These are phyloP conservation scores for Mycogone perniciosa DNA, from an alignment of 2,329 filamentous ascomycete species.

Conservation along the genomic window DNA sequence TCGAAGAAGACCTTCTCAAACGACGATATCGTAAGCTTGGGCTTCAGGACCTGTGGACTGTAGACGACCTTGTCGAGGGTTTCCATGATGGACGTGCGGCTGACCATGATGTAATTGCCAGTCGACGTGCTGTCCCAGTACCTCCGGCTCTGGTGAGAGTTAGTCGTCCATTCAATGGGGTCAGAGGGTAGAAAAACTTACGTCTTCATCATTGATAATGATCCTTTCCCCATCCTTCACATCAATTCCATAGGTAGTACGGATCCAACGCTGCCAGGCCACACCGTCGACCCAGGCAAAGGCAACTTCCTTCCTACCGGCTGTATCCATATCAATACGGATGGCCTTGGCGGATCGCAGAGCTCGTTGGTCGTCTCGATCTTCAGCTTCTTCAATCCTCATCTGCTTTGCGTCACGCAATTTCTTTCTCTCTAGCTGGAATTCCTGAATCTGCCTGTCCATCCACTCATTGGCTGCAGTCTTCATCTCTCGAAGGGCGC, in stretches of 20 bases:
- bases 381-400: slow-evolving; percentile 91
- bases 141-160: slow-evolving; percentile 61
- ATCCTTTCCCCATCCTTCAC: slow-evolving; percentile 83
- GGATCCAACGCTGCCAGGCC: slow-evolving; percentile 97
- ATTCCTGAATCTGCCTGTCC: slow-evolving; percentile 87
- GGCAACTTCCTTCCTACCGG: slow-evolving; percentile 78
- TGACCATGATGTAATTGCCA: slow-evolving; percentile 83
- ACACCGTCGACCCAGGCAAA: slow-evolving; percentile 97
- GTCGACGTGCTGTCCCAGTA: slow-evolving; percentile 94
- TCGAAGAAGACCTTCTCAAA: slow-evolving; percentile 68
- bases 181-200: slow-evolving; percentile 44
- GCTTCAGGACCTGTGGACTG: slow-evolving; percentile 62
- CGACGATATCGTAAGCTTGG: slow-evolving; percentile 70
- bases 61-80: slow-evolving; percentile 68
- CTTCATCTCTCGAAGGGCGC: slow-evolving; percentile 84
- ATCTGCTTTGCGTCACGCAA: slow-evolving; percentile 90
- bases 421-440: slow-evolving; percentile 89
- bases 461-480: slow-evolving; percentile 96
- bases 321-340: slow-evolving; percentile 81
- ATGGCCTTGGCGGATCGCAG: slow-evolving; percentile 84
- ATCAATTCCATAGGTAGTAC: slow-evolving; percentile 89
- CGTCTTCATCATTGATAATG: slow-evolving; percentile 95
- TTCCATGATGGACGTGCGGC: slow-evolving; percentile 84
- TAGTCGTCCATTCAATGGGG: not conserved
- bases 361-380: slow-evolving; percentile 83